phyloP scores from a whole-genome alignment of 306 rosid species.

The Lagenaria siceraria region DNA sequence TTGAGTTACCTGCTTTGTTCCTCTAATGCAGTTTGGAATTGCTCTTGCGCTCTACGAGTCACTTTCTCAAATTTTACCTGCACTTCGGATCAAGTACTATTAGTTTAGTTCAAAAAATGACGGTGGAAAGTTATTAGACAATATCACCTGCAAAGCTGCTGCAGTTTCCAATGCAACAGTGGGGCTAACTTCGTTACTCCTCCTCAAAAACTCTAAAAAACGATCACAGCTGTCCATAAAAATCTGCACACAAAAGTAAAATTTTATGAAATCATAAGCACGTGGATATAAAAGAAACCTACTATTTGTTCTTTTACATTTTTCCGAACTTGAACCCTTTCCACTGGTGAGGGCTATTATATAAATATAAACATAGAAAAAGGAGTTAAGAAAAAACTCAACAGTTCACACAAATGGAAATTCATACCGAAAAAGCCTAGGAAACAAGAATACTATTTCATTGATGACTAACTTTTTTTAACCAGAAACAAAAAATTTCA shows the following conservation, averaged over 20 bases:
- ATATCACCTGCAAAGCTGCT: conserved; percentile 81
- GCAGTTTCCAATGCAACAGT: conserved; percentile 88
- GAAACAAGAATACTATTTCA: neutral
- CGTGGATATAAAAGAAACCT: neutral
- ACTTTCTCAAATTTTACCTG: conserved; percentile 87
- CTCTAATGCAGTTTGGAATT: conserved; percentile 85
- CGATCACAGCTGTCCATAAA: conserved; percentile 76
- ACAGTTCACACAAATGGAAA: neutral
- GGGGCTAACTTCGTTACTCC: conserved; percentile 94
- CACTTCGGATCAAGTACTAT: conserved; percentile 12
- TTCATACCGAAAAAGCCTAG: neutral
- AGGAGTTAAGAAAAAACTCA: neutral
- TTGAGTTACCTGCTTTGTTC: conserved; percentile 69
- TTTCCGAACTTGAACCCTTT: neutral
- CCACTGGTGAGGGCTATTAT: neutral
- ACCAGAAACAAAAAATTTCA: too few relatives aligned
- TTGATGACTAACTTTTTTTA: neutral
- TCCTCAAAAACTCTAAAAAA: conserved; percentile 66
- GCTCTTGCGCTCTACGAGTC: conserved; percentile 95
- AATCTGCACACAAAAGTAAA: conserved; percentile 26
- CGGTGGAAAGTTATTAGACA: conserved; percentile 2
- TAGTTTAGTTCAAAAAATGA: conserved; percentile 6
- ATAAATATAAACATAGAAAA: neutral
- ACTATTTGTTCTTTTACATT: neutral
- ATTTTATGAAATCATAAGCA: neutral